Percentiles rank a stretch among this genome's conserved stretches.
These are phyloP conservation scores for Oryza longistaminata DNA, from an alignment of 176 grass and related monocot species.

Conservation along the genomic window DNA sequence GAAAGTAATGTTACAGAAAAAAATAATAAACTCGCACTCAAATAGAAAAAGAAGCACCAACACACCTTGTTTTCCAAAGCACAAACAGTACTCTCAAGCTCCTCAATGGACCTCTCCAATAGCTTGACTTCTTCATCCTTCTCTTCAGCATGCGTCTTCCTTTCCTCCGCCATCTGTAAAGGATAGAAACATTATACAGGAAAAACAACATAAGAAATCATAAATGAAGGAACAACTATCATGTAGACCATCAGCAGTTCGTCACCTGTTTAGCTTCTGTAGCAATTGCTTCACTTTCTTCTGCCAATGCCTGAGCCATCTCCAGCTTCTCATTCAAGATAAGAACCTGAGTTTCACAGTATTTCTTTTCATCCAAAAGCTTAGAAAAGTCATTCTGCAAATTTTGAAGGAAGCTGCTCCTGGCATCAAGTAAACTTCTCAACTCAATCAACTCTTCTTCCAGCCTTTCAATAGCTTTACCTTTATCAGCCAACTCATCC, in stretches of 20 bases:
- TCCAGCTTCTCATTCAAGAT: slow-evolving; percentile 72
- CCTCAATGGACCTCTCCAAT: slow-evolving; percentile 79
- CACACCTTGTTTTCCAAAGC: slow-evolving; percentile 83
- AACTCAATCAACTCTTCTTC: slow-evolving; percentile 60
- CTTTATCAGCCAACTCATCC: slow-evolving; percentile 59
- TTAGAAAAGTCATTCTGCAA: slow-evolving; percentile 57
- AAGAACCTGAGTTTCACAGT: slow-evolving; percentile 49
- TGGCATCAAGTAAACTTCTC: slow-evolving; percentile 45
- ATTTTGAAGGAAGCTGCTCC: slow-evolving; percentile 24
- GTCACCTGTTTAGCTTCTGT: slow-evolving; percentile 80
- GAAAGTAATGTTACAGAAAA: not conserved
- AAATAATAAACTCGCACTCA: not conserved
- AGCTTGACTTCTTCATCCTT: slow-evolving; percentile 95
- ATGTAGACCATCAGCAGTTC: slow-evolving; percentile 7
- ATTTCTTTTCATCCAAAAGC: slow-evolving; percentile 54
- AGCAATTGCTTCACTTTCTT: slow-evolving; percentile 92
- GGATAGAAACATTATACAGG: slow-evolving; percentile 11
- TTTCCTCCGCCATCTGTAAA: slow-evolving; percentile 76
- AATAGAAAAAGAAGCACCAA: slow-evolving; percentile 24
- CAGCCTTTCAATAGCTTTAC: slow-evolving; percentile 39
- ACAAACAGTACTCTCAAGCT: slow-evolving; percentile 82
- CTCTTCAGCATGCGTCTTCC: slow-evolving; percentile 65
- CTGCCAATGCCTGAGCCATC: slow-evolving; percentile 74
- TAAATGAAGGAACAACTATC: slow-evolving; percentile 15
- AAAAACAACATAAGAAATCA: slow-evolving; percentile 3